These are phyloP conservation scores for Rubia tinctorum DNA, from an alignment of 305 asterid species.

Conservation along the genomic window DNA sequence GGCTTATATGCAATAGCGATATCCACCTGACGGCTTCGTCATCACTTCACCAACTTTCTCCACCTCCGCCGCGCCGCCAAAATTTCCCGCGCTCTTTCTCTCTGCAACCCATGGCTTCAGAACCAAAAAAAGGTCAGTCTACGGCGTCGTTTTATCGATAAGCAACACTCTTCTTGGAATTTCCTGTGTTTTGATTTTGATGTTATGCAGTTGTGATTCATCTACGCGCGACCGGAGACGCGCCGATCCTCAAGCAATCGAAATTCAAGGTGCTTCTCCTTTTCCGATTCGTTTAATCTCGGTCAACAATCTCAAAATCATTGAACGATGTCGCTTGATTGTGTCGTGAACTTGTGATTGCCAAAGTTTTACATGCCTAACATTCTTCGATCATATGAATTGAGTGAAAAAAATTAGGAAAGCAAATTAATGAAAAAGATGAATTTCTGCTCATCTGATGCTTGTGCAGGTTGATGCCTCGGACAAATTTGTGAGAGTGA, in stretches of 20 bases:
- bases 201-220: slow-evolving; percentile 3
- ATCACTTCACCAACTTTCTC: background rate
- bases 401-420: too few relatives aligned
- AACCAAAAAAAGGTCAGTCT: background rate
- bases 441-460: background rate
- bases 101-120: slow-evolving; percentile 5
- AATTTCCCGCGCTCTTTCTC: background rate
- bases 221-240: slow-evolving; percentile 9
- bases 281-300: background rate
- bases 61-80: background rate
- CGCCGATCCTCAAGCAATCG: slow-evolving; percentile 9
- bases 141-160: background rate
- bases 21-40: background rate
- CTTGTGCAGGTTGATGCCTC: background rate
- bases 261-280: slow-evolving; percentile 3
- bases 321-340: background rate
- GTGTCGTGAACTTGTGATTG: background rate
- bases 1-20: background rate
- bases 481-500: slow-evolving; percentile 48
- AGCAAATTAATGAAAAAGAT: background rate
- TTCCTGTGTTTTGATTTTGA: background rate
- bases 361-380: background rate
- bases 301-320: background rate
- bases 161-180: background rate
- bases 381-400: background rate